Evolutionary conservation across 768 basidiomycete genomes (phyloP), one percentile per base, ranked within the genome.

Genomic region (Filobasidium wieringae): DNA sequence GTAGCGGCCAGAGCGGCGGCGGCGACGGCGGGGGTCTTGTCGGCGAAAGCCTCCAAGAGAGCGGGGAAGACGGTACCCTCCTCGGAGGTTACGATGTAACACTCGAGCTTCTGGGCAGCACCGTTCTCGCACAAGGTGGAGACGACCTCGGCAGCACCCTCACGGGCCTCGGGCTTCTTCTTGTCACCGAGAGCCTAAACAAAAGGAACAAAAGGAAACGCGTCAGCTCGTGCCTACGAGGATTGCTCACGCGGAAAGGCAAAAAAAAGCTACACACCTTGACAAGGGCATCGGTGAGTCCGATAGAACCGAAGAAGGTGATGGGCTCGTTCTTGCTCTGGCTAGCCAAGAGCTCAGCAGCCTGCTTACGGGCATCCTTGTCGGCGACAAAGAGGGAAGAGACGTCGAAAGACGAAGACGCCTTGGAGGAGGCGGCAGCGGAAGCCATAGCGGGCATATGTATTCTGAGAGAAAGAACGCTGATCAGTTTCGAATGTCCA

Each of bases 1-100:
- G 89, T 84, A 58, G 89, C 89, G 70, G 86, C 84, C 49, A 92
- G 76, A 54, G 92, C 86, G 57, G 86, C 85, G 61, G 82, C 84
- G 76, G 86, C 81, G 76, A 86, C 87, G 67, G 85, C 84, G 56
- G 86, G 85, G 79, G 84, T 85, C 80, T 95, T 95, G 80, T 96
- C 92, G 74, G 88, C 91, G 68, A 93, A 90, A 41, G 86, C 74
- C 76, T 95, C 92, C 68, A 95, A 80, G 68, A 96, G 86, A 59
- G 83, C 82, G 57, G 82, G 79, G 74, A 88, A 92, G 62, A 93
- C 79, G 60, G 89, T 88, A 54, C 71, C 74, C 50, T 74, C 67
- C 11, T 68, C 70, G 59, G 87, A 88, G 64, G 83, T 81, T 72
- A 92, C 75, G 78, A 96, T 87, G 70, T 83, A 80, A 37, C 91